A percentile compares a stretch with the other conserved stretches of the same genome.
phyloP scores from a whole-genome alignment of 2,329 filamentous ascomycete genomes.

The Lachnellula suecica region DNA sequence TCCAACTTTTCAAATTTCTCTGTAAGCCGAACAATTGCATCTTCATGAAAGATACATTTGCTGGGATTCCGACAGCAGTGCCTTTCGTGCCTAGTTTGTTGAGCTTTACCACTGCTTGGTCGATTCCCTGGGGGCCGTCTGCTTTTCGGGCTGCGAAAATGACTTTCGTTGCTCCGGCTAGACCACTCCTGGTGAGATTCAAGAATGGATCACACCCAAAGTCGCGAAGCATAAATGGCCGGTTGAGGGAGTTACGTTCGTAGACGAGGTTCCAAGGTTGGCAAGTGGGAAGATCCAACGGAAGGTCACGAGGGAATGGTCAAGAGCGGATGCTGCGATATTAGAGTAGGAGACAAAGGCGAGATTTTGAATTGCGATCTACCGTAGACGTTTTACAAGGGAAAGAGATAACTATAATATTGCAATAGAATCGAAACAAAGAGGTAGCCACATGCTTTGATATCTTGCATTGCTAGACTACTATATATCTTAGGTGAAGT shows the following conservation, averaged over 20 bases:
- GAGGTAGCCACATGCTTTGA: no score
- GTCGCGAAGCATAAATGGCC: conserved; percentile 48
- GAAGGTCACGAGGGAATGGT: conserved; percentile 23
- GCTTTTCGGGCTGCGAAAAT: conserved; percentile 74
- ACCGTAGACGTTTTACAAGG: no score
- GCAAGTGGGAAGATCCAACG: conserved; percentile 48
- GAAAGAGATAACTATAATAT: no score
- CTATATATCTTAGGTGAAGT: no score
- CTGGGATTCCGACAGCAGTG: conserved; percentile 62
- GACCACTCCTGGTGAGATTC: conserved; percentile 45
- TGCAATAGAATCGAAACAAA: no score
- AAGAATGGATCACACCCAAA: conserved; percentile 37
- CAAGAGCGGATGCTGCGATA: conserved; percentile 46
- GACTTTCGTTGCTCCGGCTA: conserved; percentile 64
- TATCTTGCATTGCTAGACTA: no score
- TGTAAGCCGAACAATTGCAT: conserved; percentile 61
- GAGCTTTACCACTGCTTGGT: conserved; percentile 63
- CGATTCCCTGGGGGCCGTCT: conserved; percentile 51
- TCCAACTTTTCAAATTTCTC: conserved; percentile 53
- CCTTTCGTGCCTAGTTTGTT: conserved; percentile 60
- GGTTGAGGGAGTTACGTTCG: conserved; percentile 47
- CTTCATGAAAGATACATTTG: conserved; percentile 61
- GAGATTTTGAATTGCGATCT: conserved; percentile 10
- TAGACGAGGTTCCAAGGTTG: conserved; percentile 47
- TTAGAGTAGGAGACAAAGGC: conserved; percentile 23